A percentile compares a stretch with the other conserved stretches of the same genome.
phyloP scores from a whole-genome alignment of 305 asterid species.

The Fraxinus greggii region DNA sequence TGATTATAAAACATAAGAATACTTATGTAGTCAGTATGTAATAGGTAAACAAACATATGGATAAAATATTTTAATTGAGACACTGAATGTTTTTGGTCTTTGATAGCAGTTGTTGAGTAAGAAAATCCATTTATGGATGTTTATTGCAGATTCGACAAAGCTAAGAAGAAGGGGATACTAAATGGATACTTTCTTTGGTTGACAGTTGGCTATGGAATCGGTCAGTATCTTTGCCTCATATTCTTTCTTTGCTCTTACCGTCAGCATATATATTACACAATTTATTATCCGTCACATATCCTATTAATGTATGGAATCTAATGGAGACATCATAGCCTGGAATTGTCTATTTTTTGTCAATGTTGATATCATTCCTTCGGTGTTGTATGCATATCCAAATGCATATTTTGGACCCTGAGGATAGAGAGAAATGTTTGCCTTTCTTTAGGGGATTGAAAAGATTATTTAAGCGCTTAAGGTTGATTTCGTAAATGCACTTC shows the following conservation, averaged over 20 bases:
- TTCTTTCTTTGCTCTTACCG: not conserved
- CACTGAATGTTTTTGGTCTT: not conserved
- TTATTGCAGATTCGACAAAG: slow-evolving; percentile 51
- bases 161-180: slow-evolving; percentile 32
- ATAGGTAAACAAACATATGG: not conserved
- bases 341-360: not conserved
- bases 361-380: not conserved
- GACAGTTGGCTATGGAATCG: slow-evolving; percentile 50
- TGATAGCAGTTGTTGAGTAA: not conserved
- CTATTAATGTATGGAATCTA: not conserved
- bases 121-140: not conserved
- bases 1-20: not conserved
- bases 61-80: not conserved
- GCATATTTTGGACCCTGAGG: not conserved
- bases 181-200: slow-evolving; percentile 57
- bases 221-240: slow-evolving; percentile 31
- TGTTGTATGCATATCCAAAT: not conserved
- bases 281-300: not conserved
- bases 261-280: not conserved
- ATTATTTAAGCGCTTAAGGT: not conserved
- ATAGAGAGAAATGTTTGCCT: not conserved
- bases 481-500: not conserved
- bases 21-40: not conserved
- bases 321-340: not conserved
- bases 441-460: not conserved